These are phyloP conservation scores for Ogataea haglerorum DNA, from an alignment of 805 yeast genomes.

Conservation along the genomic window DNA sequence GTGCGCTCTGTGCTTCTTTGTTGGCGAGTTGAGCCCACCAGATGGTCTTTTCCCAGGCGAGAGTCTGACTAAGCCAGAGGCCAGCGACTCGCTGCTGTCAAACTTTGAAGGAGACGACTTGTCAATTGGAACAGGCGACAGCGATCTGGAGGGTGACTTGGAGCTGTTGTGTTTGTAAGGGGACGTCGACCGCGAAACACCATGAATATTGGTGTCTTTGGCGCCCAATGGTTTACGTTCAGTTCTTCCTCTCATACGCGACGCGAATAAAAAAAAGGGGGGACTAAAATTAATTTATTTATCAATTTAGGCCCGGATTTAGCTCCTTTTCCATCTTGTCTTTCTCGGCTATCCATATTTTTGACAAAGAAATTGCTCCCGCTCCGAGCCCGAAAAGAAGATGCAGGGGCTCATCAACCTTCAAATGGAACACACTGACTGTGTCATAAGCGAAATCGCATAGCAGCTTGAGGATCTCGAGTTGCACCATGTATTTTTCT, in stretches of 20 bases:
- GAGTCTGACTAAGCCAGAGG: slow-evolving; percentile 3
- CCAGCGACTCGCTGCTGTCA: slow-evolving; percentile 14
- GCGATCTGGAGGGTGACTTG: slow-evolving; percentile 8
- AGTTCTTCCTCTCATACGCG: slow-evolving; percentile 12
- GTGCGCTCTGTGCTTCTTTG: slow-evolving; percentile 11
- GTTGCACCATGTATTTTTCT: slow-evolving; percentile 34
- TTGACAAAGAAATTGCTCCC: slow-evolving; percentile 30
- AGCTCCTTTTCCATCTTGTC: slow-evolving; percentile 19
- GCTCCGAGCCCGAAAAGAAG: slow-evolving; percentile 33
- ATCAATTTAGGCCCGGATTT: slow-evolving; percentile 1
- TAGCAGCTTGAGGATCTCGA: slow-evolving; percentile 40
- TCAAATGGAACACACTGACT: slow-evolving; percentile 42
- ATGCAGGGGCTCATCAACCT: slow-evolving; percentile 29
- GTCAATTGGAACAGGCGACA: slow-evolving; percentile 6
- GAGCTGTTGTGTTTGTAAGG: slow-evolving; percentile 7
- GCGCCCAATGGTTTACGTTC: slow-evolving; percentile 10
- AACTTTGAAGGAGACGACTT: slow-evolving; percentile 6
- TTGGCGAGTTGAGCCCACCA: slow-evolving; percentile 9
- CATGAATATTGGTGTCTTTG: slow-evolving; percentile 12
- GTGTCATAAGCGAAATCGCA: slow-evolving; percentile 50
- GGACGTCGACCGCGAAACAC: slow-evolving; percentile 8
- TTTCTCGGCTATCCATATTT: slow-evolving; percentile 29
- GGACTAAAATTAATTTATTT: not conserved
- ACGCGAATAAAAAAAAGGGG: slow-evolving; percentile 6
- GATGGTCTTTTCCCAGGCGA: slow-evolving; percentile 16